These are phyloP conservation scores for Isabelozyma gotoi DNA, from an alignment of 805 yeast species.

Conservation along the genomic window DNA sequence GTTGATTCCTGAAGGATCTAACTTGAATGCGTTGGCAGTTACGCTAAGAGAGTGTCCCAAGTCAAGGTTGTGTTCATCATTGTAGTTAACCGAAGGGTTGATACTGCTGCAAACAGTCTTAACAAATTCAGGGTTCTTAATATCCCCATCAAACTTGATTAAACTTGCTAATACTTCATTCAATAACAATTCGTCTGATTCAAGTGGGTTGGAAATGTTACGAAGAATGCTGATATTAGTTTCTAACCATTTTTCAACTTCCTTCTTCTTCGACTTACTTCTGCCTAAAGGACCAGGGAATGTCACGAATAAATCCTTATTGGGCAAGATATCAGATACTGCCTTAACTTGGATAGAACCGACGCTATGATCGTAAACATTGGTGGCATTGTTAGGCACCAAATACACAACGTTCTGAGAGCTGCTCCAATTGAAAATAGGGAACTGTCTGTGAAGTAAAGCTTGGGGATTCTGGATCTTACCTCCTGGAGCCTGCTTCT, in stretches of 20 bases:
- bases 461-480: conserved; percentile 52
- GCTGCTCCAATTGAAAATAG: conserved; percentile 64
- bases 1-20: conserved; percentile 38
- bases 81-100: conserved; percentile 42
- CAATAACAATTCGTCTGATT: conserved; percentile 27
- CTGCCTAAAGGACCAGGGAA: conserved; percentile 71
- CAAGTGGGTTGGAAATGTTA: conserved; percentile 5
- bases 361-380: conserved; percentile 30
- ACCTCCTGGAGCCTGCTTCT: conserved; percentile 15
- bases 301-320: conserved; percentile 25
- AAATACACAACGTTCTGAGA: conserved; percentile 27
- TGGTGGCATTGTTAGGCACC: conserved; percentile 25
- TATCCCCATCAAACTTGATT: conserved; percentile 30
- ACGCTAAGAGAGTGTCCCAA: conserved; percentile 12
- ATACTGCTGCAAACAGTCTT: conserved; percentile 34
- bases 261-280: conserved; percentile 60
- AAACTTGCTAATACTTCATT: conserved; percentile 28
- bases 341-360: conserved; percentile 34
- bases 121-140: conserved; percentile 24
- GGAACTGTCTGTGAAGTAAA: conserved; percentile 63
- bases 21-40: conserved; percentile 38
- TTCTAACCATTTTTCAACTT: conserved; percentile 61
- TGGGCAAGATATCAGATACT: conserved; percentile 16
- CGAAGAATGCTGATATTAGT: conserved; percentile 16
- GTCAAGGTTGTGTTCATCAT: conserved; percentile 8